Conservation (phyloP, 1,284 basidiomycete genomes). For the Boletellus deceptivus region DNA sequence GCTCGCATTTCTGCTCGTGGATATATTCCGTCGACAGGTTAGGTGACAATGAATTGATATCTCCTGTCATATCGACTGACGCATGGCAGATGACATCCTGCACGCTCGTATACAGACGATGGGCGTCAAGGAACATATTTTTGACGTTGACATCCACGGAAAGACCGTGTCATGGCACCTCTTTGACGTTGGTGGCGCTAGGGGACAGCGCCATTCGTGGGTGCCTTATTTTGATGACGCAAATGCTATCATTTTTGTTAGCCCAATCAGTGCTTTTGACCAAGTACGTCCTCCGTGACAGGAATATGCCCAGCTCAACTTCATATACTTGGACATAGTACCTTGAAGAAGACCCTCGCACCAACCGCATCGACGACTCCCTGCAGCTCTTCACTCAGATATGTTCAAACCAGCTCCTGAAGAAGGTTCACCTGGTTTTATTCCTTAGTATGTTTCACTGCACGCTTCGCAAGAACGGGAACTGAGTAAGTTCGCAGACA, state of each 20-base stretch:
- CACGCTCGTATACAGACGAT: conserved; percentile 83
- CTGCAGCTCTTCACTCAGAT: conserved; percentile 81
- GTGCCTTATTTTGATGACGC: conserved; percentile 82
- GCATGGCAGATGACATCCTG: conserved; percentile 69
- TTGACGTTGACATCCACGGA: conserved; percentile 70
- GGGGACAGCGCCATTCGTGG: conserved; percentile 82
- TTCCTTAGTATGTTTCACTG: conserved; percentile 61
- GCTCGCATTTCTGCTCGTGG: conserved; percentile 60
- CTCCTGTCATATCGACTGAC: neutral
- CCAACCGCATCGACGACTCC: conserved; percentile 81
- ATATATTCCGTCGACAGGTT: conserved; percentile 73
- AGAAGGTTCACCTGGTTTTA: conserved; percentile 73
- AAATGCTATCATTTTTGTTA: conserved; percentile 82
- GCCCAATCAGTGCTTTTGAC: conserved; percentile 84
- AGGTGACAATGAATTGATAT: conserved; percentile 8
- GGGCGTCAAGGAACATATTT: conserved; percentile 78
- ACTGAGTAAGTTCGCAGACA: conserved; percentile 46
- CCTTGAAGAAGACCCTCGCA: conserved; percentile 77
- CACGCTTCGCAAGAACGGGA: neutral
- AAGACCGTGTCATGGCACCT: conserved; percentile 76
- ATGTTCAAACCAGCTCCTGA: conserved; percentile 75
- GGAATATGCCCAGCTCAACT: neutral
- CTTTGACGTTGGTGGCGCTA: conserved; percentile 78
- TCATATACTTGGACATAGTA: conserved; percentile 46
- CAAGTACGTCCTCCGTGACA: conserved; percentile 46